Evolutionary conservation across 108 stramenopile genomes (phyloP).

Genomic region (Fistulifera pelliculosa): DNA sequence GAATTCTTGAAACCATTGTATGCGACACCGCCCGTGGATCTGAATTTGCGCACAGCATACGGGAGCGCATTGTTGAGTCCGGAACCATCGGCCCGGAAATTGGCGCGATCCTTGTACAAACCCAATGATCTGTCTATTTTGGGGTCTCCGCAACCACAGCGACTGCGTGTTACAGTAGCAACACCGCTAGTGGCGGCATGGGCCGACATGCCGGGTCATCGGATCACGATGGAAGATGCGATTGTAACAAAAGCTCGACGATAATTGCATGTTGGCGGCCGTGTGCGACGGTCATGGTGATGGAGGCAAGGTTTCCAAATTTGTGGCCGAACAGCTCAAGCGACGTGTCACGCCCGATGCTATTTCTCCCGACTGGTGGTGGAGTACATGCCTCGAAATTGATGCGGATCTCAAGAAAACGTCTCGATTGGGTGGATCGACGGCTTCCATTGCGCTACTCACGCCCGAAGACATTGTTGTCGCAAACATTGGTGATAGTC

Average conservation of each 20-base stretch:
- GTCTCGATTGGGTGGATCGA: conserved; percentile 49
- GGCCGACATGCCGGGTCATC: conserved; percentile 74
- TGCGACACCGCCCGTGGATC: conserved; percentile 40
- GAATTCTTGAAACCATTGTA: conserved; percentile 16
- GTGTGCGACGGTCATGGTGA: conserved; percentile 94
- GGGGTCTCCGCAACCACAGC: conserved; percentile 33
- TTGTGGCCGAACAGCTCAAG: conserved; percentile 36
- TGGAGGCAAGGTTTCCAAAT: conserved; percentile 41
- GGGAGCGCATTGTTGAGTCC: conserved; percentile 51
- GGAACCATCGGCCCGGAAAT: conserved; percentile 30
- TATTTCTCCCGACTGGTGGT: conserved; percentile 13
- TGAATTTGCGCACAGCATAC: conserved; percentile 55
- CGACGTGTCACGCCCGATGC: conserved; percentile 2
- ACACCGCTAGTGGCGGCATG: conserved; percentile 24
- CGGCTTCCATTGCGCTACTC: conserved; percentile 69
- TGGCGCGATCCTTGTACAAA: conserved; percentile 31
- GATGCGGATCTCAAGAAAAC: conserved; percentile 43
- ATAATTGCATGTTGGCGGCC: conserved; percentile 41
- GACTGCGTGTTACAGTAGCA: conserved; percentile 9
- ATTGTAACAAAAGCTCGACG: conserved; percentile 18
- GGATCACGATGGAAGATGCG: conserved; percentile 88
- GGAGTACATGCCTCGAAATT: conserved; percentile 25
- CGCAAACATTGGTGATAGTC: conserved; percentile 87
- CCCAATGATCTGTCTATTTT: conserved; percentile 52
- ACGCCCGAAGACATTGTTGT: conserved; percentile 48